A percentile compares a stretch with the other conserved stretches of the same genome.
These are phyloP conservation scores for Acanthochlamys bracteata DNA, from an alignment of 106 monocot genomes.

Conservation along the genomic window DNA sequence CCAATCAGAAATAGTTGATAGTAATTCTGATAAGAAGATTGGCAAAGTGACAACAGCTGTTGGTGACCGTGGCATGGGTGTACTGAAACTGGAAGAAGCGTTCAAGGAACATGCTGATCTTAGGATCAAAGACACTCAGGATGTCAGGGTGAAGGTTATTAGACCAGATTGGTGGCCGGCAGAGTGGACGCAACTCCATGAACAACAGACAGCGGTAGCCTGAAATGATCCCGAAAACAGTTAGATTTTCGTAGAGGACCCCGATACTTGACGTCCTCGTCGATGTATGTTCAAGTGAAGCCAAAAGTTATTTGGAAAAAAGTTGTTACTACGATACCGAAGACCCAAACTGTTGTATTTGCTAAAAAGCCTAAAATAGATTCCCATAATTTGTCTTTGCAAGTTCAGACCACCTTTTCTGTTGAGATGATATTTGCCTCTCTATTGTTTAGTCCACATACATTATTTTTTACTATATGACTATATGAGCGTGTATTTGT, in stretches of 20 bases:
- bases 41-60: slow-evolving; percentile 47
- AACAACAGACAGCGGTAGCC: slow-evolving; percentile 29
- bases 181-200: slow-evolving; percentile 55
- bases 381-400: too few relatives aligned
- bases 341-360: too few relatives aligned
- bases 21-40: slow-evolving; percentile 55
- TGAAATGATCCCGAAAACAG: not conserved
- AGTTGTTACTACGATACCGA: too few relatives aligned
- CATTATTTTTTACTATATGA: too few relatives aligned
- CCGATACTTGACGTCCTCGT: not conserved
- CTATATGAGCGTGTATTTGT: too few relatives aligned
- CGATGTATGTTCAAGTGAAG: too few relatives aligned
- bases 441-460: too few relatives aligned
- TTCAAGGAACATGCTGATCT: slow-evolving; percentile 37
- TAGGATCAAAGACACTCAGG: slow-evolving; percentile 38
- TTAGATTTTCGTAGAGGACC: not conserved
- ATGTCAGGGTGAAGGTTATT: slow-evolving; percentile 42
- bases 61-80: slow-evolving; percentile 69
- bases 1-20: slow-evolving; percentile 53
- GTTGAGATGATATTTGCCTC: too few relatives aligned
- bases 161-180: slow-evolving; percentile 92
- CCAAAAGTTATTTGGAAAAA: too few relatives aligned
- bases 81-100: slow-evolving; percentile 61
- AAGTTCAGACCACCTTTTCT: too few relatives aligned
- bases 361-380: too few relatives aligned